These are phyloP conservation scores for Fraxinus albicans DNA, from an alignment of 305 asterid species.

Conservation along the genomic window DNA sequence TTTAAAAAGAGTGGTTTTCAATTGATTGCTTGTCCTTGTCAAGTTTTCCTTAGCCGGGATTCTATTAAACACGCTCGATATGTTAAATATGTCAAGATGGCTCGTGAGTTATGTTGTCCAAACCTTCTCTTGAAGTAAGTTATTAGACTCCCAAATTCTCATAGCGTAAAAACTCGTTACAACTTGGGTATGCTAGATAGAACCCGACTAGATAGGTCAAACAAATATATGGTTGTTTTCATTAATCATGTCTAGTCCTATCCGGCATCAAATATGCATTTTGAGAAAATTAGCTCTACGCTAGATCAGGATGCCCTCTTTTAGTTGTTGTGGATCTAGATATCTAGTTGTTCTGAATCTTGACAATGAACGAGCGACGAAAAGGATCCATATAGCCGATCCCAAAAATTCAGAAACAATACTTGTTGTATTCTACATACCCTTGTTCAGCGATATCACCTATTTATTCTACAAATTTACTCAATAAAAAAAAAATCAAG, in stretches of 20 bases:
- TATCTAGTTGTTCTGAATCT: neutral
- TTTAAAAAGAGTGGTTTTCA: neutral
- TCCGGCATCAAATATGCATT: neutral
- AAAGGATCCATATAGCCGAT: neutral
- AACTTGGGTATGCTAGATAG: neutral
- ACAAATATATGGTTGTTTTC: neutral
- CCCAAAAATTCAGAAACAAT: neutral
- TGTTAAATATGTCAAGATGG: neutral
- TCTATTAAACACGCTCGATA: neutral
- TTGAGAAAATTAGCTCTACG: neutral
- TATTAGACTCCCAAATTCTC: neutral
- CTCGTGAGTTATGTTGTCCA: neutral
- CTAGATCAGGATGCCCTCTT: neutral
- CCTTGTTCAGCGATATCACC: conserved; percentile 2
- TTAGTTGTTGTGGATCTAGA: neutral
- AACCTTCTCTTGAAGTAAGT: neutral
- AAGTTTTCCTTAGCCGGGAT: neutral
- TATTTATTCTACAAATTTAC: conserved; percentile 10
- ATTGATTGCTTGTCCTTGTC: conserved; percentile 18
- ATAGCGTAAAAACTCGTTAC: neutral
- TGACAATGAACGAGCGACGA: neutral
- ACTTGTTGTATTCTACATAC: neutral
- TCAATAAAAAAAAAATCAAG: neutral
- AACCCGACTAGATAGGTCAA: neutral
- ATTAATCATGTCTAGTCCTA: neutral